These are phyloP conservation scores for Plectosphaerella sp. DNA, from an alignment of 2,329 filamentous ascomycete species.

Conservation along the genomic window DNA sequence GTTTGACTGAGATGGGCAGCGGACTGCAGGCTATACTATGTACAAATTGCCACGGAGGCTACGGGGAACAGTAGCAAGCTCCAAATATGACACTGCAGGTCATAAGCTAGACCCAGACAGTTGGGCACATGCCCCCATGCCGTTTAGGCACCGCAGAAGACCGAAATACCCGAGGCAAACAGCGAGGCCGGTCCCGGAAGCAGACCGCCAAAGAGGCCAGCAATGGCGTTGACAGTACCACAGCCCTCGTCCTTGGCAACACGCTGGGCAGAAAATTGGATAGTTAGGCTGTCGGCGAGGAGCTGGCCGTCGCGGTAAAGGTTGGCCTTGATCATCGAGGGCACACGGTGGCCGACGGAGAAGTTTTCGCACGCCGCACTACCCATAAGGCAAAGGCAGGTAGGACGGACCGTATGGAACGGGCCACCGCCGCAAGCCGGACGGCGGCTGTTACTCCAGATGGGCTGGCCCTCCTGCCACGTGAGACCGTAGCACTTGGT, in stretches of 20 bases:
- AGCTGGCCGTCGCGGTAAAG: constrained; percentile 11
- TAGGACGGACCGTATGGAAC: not conserved
- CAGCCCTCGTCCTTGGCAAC: constrained; percentile 7
- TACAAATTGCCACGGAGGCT: too few species aligned
- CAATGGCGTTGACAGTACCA: constrained; percentile 4
- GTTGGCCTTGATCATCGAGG: constrained; percentile 9
- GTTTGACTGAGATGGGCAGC: too few species aligned
- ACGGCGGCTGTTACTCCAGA: not conserved
- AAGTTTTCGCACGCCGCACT: constrained; percentile 8
- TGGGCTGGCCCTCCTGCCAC: constrained; percentile 7
- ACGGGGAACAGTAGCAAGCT: too few species aligned
- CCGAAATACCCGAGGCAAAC: constrained; percentile 7
- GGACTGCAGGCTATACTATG: too few species aligned
- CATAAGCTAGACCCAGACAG: too few species aligned
- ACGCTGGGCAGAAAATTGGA: constrained; percentile 6
- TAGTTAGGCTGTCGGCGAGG: constrained; percentile 10
- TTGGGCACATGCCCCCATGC: too few species aligned
- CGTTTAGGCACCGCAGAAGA: constrained; percentile 6
- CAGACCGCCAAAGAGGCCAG: constrained; percentile 7
- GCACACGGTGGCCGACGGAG: constrained; percentile 10
- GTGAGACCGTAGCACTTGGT: constrained; percentile 8
- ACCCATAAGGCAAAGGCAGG: not conserved
- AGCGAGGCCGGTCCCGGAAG: constrained; percentile 5
- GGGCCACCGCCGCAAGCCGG: not conserved
- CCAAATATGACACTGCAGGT: too few species aligned